Percentiles rank a stretch among this genome's conserved stretches.
Conservation (phyloP, 768 basidiomycete species). For the Hericium alpestre region DNA sequence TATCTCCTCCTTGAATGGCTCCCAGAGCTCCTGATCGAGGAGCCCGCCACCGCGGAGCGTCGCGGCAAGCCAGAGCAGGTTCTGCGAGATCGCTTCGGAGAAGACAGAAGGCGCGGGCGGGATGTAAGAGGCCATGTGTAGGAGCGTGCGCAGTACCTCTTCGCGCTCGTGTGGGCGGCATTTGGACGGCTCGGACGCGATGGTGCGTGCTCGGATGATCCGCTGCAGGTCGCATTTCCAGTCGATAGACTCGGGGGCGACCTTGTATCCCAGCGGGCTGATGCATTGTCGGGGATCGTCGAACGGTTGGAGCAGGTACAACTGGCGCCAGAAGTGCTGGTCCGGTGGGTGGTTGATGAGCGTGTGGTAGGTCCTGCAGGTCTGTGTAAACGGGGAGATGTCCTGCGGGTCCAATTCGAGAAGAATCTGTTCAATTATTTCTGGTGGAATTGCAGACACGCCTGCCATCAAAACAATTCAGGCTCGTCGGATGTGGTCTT, state of each 20-base stretch:
- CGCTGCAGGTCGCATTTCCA: slow-evolving; percentile 49
- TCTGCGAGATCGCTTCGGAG: slow-evolving; percentile 28
- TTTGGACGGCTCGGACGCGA: slow-evolving; percentile 26
- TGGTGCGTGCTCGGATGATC: slow-evolving; percentile 41
- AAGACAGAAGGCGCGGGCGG: slow-evolving; percentile 24
- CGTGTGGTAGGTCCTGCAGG: slow-evolving; percentile 30
- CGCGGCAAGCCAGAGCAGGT: slow-evolving; percentile 40
- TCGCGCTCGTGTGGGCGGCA: slow-evolving; percentile 35
- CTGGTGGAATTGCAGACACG: slow-evolving; percentile 32
- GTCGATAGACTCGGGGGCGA: slow-evolving; percentile 9
- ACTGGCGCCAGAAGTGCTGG: slow-evolving; percentile 47
- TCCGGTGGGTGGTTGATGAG: slow-evolving; percentile 37
- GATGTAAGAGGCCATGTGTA: slow-evolving; percentile 36
- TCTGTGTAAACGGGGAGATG: slow-evolving; percentile 42
- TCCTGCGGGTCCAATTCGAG: slow-evolving; percentile 50
- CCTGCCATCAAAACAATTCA: no score
- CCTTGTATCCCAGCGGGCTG: slow-evolving; percentile 22
- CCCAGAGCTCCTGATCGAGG: slow-evolving; percentile 23
- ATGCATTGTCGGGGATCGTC: slow-evolving; percentile 54
- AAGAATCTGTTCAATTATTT: slow-evolving; percentile 51
- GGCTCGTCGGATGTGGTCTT: no score
- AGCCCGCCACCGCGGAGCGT: slow-evolving; percentile 33
- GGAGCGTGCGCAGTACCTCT: slow-evolving; percentile 34
- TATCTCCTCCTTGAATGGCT: slow-evolving; percentile 24
- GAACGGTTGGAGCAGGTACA: slow-evolving; percentile 53